A percentile compares a stretch with the other conserved stretches of the same genome.
Conservation (phyloP, 108 stramenopile genomes). For the Pseudonitzschia pungens region DNA sequence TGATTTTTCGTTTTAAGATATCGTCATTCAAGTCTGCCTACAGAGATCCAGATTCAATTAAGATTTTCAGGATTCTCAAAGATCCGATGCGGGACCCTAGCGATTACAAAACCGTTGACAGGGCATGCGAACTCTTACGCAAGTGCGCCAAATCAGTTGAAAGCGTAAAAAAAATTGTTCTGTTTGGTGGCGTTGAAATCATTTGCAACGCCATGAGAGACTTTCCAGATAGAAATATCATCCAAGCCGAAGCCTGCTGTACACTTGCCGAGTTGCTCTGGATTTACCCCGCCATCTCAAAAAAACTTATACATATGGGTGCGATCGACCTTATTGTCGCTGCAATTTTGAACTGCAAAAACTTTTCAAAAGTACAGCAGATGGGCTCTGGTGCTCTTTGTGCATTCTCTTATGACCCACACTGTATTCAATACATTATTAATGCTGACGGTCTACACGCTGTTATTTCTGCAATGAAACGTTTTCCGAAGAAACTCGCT, state of each 20-base stretch:
- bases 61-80: neutral
- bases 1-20: neutral
- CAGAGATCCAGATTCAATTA: neutral
- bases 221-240: neutral
- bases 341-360: neutral
- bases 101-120: neutral
- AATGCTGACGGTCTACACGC: neutral
- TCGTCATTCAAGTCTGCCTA: conserved; percentile 6
- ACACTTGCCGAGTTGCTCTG: conserved; percentile 4
- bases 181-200: conserved; percentile 7
- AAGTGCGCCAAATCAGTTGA: neutral
- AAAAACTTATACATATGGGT: neutral
- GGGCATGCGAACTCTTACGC: neutral
- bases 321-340: neutral
- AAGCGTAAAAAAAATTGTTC: neutral
- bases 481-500: neutral
- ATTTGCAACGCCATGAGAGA: conserved; percentile 11
- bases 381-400: conserved; percentile 1
- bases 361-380: conserved; percentile 1
- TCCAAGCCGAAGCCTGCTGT: conserved; percentile 7
- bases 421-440: neutral
- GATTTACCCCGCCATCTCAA: conserved; percentile 3
- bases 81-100: neutral
- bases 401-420: neutral
- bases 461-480: conserved; percentile 1